Evolutionary conservation across 2,329 filamentous ascomycete genomes (phyloP).

Genomic region (Colletotrichum horii): DNA sequence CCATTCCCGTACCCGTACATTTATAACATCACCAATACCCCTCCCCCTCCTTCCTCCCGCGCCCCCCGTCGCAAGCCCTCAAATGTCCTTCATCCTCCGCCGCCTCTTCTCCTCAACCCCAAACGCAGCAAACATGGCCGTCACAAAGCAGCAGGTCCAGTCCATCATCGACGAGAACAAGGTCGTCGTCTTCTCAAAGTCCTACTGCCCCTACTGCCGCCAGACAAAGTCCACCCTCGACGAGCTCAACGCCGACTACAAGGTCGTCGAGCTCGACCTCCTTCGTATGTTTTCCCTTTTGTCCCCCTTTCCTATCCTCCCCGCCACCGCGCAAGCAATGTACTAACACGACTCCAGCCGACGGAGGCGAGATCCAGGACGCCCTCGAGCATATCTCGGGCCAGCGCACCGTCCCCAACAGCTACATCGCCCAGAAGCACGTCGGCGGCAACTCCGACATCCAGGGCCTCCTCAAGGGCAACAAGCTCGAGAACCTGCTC

Average conservation of each 20-base stretch:
- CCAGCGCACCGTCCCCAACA: conserved; percentile 93
- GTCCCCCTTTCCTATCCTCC: not conserved
- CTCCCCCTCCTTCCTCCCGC: not conserved
- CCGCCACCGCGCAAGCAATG: not conserved
- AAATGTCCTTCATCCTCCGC: conserved; percentile 69
- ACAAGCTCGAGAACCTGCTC: conserved; percentile 46
- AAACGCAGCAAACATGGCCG: conserved; percentile 73
- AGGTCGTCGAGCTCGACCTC: conserved; percentile 83
- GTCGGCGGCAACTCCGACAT: conserved; percentile 97
- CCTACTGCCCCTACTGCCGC: conserved; percentile 92
- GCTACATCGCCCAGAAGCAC: conserved; percentile 89
- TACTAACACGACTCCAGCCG: conserved; percentile 57
- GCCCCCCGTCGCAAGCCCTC: not conserved
- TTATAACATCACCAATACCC: not conserved
- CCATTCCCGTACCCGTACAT: not conserved
- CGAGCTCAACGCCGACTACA: conserved; percentile 74
- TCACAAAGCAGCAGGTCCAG: conserved; percentile 83
- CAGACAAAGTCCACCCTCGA: conserved; percentile 78
- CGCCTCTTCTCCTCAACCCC: conserved; percentile 68
- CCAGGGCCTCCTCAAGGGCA: conserved; percentile 57
- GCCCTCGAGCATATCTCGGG: conserved; percentile 80
- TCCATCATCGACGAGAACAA: conserved; percentile 86
- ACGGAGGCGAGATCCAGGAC: conserved; percentile 82
- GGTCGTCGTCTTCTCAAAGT: conserved; percentile 96
- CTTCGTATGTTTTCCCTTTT: conserved; percentile 62